These are phyloP conservation scores for Hortiboletus campestris DNA, from an alignment of 768 basidiomycete species.

Conservation along the genomic window DNA sequence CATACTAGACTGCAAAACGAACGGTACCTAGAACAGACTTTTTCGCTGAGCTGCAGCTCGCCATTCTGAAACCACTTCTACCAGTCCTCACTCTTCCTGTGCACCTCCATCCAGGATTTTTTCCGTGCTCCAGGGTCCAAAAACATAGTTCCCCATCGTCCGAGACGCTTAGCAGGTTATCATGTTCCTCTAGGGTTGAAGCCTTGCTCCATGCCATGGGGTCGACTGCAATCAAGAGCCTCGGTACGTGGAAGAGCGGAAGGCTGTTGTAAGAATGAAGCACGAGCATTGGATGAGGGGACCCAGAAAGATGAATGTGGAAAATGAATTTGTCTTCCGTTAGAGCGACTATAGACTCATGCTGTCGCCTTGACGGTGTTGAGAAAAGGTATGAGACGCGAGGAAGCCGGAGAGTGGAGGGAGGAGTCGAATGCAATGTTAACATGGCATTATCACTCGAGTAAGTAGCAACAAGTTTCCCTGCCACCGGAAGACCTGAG, in stretches of 20 bases:
- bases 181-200: conserved; percentile 51
- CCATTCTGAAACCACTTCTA: conserved; percentile 60
- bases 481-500: conserved; percentile 36
- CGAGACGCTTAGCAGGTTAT: conserved; percentile 78
- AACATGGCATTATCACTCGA: conserved; percentile 44
- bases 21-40: conserved; percentile 83
- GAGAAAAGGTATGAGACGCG: conserved; percentile 61
- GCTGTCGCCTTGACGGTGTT: conserved; percentile 50
- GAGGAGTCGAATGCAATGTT: conserved; percentile 53
- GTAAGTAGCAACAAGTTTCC: conserved; percentile 57
- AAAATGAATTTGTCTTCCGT: conserved; percentile 59
- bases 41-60: conserved; percentile 85
- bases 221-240: conserved; percentile 73
- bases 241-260: conserved; percentile 46
- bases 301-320: conserved; percentile 46
- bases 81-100: conserved; percentile 77
- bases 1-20: not conserved
- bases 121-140: conserved; percentile 65
- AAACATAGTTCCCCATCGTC: conserved; percentile 79
- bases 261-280: conserved; percentile 51
- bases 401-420: conserved; percentile 45
- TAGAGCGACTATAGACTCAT: conserved; percentile 65
- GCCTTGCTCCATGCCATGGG: conserved; percentile 79
- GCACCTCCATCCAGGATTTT: conserved; percentile 50
- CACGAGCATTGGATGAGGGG: conserved; percentile 37